A percentile compares a stretch with the other conserved stretches of the same genome.
These are phyloP conservation scores for Saccharomycopsis phalli DNA, from an alignment of 1,139 yeast species.

Conservation along the genomic window DNA sequence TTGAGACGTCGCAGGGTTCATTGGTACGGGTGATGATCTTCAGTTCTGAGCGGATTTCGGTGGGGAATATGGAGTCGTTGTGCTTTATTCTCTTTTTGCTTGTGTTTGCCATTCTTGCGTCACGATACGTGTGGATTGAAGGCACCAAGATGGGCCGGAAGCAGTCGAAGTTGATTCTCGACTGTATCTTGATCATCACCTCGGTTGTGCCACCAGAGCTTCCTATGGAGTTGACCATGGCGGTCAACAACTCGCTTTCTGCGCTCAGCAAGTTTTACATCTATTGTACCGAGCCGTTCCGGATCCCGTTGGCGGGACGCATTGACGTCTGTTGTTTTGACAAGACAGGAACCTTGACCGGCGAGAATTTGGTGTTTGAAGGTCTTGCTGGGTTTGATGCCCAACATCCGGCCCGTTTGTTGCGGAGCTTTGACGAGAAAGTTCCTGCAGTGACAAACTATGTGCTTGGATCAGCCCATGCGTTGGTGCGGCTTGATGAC, in stretches of 20 bases:
- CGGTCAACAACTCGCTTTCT: conserved; percentile 85
- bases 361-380: conserved; percentile 92
- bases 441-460: conserved; percentile 61
- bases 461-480: conserved; percentile 93
- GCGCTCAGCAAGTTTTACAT: conserved; percentile 81
- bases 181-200: conserved; percentile 90
- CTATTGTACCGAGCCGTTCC: conserved; percentile 96
- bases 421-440: conserved; percentile 37
- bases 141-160: conserved; percentile 94
- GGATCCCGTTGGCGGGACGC: conserved; percentile 97
- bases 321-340: conserved; percentile 98
- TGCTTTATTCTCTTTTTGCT: conserved; percentile 84
- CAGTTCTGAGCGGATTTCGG: conserved; percentile 93
- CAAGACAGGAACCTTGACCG: conserved; percentile 96
- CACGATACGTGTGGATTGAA: conserved; percentile 98
- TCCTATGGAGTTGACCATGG: conserved; percentile 98
- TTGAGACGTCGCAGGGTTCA: conserved; percentile 96
- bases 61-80: conserved; percentile 90
- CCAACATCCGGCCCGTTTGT: conserved; percentile 46
- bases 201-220: conserved; percentile 98
- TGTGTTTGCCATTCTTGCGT: conserved; percentile 88
- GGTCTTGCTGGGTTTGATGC: conserved; percentile 79
- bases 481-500: conserved; percentile 84
- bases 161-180: conserved; percentile 86
- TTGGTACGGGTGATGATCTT: conserved; percentile 96